Evolutionary conservation across 805 yeast genomes (phyloP).

Genomic region (Wickerhamomyces tratensis): DNA sequence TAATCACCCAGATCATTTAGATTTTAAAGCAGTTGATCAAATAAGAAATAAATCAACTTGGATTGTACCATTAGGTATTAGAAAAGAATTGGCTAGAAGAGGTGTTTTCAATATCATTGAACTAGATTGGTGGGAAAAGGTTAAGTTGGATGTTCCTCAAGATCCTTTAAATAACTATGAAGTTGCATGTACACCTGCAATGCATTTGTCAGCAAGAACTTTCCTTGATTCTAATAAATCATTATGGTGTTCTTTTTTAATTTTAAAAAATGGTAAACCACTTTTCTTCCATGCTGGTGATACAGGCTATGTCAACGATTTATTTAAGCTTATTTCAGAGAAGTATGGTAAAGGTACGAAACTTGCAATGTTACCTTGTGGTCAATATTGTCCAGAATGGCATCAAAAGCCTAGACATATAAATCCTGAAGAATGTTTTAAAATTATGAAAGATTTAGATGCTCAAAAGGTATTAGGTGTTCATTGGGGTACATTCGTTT

Average conservation of each 20-base stretch:
- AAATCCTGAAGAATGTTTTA: conserved; percentile 67
- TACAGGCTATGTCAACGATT: conserved; percentile 75
- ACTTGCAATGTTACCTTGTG: conserved; percentile 80
- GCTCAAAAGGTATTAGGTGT: conserved; percentile 70
- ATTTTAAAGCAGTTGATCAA: conserved; percentile 40
- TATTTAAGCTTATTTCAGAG: conserved; percentile 57
- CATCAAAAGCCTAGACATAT: conserved; percentile 87
- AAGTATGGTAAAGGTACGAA: conserved; percentile 49
- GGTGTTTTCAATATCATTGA: conserved; percentile 62
- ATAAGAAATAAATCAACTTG: conserved; percentile 61
- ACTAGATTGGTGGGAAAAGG: conserved; percentile 88
- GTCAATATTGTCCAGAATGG: conserved; percentile 94
- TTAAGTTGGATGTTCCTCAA: conserved; percentile 24
- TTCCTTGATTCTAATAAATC: conserved; percentile 73
- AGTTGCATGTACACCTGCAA: conserved; percentile 83
- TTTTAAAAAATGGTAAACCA: conserved; percentile 59
- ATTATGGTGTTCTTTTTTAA: conserved; percentile 82
- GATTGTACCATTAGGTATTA: conserved; percentile 83
- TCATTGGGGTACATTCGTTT: conserved; percentile 93
- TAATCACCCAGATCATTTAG: conserved; percentile 94
- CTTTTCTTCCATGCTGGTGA: conserved; percentile 90
- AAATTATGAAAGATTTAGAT: conserved; percentile 53
- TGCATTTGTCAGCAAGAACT: conserved; percentile 94
- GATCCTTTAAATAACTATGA: conserved; percentile 47
- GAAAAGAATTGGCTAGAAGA: conserved; percentile 41